Evolutionary conservation across 2,329 filamentous ascomycete species (phyloP).

Genomic region (Penicillium sp.): DNA sequence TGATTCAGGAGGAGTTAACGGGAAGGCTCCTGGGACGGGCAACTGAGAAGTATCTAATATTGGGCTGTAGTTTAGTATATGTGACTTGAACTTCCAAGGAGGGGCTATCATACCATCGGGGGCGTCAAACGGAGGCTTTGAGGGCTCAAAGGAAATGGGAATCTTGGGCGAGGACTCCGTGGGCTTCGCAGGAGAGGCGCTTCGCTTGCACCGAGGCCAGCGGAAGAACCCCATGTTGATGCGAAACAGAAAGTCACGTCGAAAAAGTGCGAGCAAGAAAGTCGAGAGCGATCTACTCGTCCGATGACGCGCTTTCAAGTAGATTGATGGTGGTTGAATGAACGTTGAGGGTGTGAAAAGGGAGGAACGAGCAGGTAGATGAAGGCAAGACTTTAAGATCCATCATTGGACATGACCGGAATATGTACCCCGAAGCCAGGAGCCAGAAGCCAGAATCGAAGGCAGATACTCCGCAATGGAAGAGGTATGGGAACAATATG

Average conservation of each 20-base stretch:
- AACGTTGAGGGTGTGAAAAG: background rate
- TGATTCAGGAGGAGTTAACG: conserved; percentile 15
- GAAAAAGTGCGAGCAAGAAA: background rate
- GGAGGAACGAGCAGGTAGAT: background rate
- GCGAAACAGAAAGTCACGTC: background rate
- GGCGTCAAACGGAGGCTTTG: background rate
- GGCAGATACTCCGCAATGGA: background rate
- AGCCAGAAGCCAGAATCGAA: background rate
- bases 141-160: background rate
- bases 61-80: conserved; percentile 1
- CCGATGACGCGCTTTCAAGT: conserved; percentile 9
- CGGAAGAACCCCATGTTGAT: conserved; percentile 6
- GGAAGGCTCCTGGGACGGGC: conserved; percentile 20
- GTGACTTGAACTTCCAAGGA: background rate
- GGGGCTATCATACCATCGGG: background rate
- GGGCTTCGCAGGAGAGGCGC: background rate
- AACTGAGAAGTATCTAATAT: background rate
- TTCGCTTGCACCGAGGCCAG: conserved; percentile 7
- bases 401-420: conserved; percentile 16
- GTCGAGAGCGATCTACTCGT: background rate
- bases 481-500: conserved; percentile 7
- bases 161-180: background rate
- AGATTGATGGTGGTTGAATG: background rate
- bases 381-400: conserved; percentile 5
- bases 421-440: background rate